Conservation (phyloP, 2,329 filamentous ascomycete species). For the Stenocarpella maydis region DNA sequence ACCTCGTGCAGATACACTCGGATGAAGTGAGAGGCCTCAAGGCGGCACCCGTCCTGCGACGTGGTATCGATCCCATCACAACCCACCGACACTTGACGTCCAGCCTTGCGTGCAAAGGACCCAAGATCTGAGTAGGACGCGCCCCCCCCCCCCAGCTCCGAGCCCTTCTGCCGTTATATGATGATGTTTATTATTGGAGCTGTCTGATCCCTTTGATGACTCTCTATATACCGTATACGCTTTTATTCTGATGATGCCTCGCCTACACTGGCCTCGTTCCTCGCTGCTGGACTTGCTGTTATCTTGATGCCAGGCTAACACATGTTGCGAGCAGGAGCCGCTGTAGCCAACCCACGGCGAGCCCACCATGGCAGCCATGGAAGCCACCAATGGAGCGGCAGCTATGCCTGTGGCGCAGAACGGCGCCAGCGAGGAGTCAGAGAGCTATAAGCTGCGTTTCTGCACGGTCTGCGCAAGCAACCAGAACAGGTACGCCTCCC, state of each 20-base stretch:
- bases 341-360: conserved; percentile 34
- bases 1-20: not conserved
- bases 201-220: conserved; percentile 73
- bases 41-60: conserved; percentile 33
- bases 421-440: conserved; percentile 57
- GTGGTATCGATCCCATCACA: conserved; percentile 20
- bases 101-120: not conserved
- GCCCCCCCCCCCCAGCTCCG: not conserved
- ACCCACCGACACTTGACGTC: not conserved
- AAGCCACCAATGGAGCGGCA: conserved; percentile 50
- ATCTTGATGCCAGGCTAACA: conserved; percentile 17
- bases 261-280: not conserved
- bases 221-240: conserved; percentile 49
- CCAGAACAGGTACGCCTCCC: conserved; percentile 79
- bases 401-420: conserved; percentile 47
- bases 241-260: conserved; percentile 39
- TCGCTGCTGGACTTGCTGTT: not conserved
- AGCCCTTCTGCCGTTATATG: conserved; percentile 43
- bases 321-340: not conserved
- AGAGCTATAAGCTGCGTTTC: conserved; percentile 88
- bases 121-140: conserved; percentile 18
- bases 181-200: conserved; percentile 74
- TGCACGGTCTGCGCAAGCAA: conserved; percentile 99
- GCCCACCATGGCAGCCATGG: conserved; percentile 41
- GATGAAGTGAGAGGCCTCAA: conserved; percentile 33